Evolutionary conservation across 805 yeast species (phyloP).

Genomic region (Saturnispora mendoncae): DNA sequence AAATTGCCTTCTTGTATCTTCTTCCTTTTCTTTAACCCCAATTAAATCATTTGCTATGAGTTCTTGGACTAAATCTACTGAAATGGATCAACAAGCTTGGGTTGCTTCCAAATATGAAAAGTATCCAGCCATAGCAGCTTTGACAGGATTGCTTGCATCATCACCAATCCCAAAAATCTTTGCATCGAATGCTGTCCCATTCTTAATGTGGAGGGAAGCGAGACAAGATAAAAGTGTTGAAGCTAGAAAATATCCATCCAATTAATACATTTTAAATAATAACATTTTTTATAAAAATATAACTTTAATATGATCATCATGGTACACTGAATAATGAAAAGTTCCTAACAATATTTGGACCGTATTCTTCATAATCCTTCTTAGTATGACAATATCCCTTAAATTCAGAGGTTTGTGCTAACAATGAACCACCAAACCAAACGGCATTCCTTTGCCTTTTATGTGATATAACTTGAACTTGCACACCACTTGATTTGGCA

Average conservation of each 20-base stretch:
- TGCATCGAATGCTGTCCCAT: conserved; percentile 53
- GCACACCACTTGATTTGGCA: conserved; percentile 83
- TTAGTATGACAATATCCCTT: conserved; percentile 94
- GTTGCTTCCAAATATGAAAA: conserved; percentile 41
- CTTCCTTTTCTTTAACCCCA: neutral
- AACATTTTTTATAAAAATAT: neutral
- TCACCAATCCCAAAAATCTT: conserved; percentile 50
- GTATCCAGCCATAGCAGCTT: conserved; percentile 48
- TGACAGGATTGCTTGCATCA: conserved; percentile 50
- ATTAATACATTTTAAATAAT: neutral
- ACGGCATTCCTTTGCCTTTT: conserved; percentile 98
- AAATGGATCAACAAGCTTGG: conserved; percentile 38
- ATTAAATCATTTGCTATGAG: conserved; percentile 11
- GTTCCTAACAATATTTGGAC: conserved; percentile 96
- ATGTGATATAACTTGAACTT: conserved; percentile 93
- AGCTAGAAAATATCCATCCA: conserved; percentile 11
- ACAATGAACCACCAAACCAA: conserved; percentile 97
- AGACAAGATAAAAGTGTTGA: conserved; percentile 21
- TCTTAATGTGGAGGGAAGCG: conserved; percentile 33
- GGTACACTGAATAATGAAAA: conserved; percentile 91
- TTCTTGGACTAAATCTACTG: conserved; percentile 25
- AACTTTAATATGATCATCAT: conserved; percentile 24
- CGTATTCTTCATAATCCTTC: conserved; percentile 94
- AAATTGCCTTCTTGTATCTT: too few relatives aligned
- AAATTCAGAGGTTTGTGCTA: conserved; percentile 96